phyloP scores from a whole-genome alignment of 2,329 filamentous ascomycete genomes.

The Blastomyces parvus region DNA sequence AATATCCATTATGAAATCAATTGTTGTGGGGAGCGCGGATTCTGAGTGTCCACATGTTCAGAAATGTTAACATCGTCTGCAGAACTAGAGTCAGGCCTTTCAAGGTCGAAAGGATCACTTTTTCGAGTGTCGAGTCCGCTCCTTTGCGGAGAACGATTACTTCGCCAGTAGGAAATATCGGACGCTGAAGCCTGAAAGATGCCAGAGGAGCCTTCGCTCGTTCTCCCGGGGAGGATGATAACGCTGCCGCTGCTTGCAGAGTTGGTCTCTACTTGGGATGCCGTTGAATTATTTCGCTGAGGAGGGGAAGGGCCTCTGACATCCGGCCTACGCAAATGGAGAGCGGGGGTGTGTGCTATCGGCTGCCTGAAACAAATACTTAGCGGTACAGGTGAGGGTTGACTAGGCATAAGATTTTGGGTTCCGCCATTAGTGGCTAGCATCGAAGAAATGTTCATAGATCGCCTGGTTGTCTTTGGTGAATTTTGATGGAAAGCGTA shows the following conservation, averaged over 20 bases:
- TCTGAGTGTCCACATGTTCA: not conserved
- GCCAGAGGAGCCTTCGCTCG: slow-evolving; percentile 14
- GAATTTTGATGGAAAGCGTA: not conserved
- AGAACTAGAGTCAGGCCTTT: slow-evolving; percentile 16
- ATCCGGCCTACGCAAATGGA: not conserved
- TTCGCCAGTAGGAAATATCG: slow-evolving; percentile 16
- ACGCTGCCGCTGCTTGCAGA: slow-evolving; percentile 23
- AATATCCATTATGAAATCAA: not conserved
- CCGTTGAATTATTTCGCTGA: not conserved
- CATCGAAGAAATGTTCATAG: not conserved
- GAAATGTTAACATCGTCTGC: not conserved
- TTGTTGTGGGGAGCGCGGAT: not conserved
- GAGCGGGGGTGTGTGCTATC: not conserved
- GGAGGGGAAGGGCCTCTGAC: not conserved
- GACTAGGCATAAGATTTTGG: slow-evolving; percentile 11
- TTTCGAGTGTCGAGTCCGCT: slow-evolving; percentile 22
- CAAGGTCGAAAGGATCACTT: slow-evolving; percentile 30
- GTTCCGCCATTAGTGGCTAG: not conserved
- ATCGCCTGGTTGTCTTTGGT: not conserved
- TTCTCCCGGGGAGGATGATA: slow-evolving; percentile 22
- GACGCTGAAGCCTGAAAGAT: slow-evolving; percentile 10
- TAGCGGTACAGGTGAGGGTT: slow-evolving; percentile 10
- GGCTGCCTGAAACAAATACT: slow-evolving; percentile 8
- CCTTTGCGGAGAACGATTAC: slow-evolving; percentile 10
- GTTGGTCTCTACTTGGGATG: slow-evolving; percentile 10